phyloP scores from a whole-genome alignment of 139 green algal species.

The Chlamydomonas urium region DNA sequence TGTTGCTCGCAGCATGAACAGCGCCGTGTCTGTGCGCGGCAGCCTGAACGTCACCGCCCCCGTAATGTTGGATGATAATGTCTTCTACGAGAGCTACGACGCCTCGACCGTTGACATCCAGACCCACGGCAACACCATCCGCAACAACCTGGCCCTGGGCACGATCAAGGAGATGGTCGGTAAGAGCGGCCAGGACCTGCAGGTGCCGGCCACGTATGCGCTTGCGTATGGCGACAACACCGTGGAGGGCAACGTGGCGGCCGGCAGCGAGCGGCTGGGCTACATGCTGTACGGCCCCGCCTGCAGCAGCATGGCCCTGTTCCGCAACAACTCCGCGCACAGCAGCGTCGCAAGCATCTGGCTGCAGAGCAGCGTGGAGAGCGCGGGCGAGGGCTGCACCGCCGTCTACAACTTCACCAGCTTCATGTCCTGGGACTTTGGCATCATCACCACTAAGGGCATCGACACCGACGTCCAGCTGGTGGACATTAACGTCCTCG shows the following conservation, averaged over 20 bases:
- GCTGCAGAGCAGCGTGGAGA: constrained; percentile 1
- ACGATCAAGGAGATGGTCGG: constrained; percentile 33
- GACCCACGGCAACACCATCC: constrained; percentile 8
- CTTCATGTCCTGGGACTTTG: constrained; percentile 60
- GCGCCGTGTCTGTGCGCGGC: background rate
- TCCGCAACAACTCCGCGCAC: constrained; percentile 10
- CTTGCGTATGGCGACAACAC: constrained; percentile 23
- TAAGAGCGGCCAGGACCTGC: constrained; percentile 17
- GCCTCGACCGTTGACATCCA: constrained; percentile 15
- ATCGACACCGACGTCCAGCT: constrained; percentile 24
- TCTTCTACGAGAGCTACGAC: constrained; percentile 39
- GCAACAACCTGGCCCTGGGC: constrained; percentile 34
- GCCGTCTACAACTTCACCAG: constrained; percentile 35
- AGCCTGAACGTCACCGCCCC: background rate
- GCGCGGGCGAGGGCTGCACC: constrained; percentile 12
- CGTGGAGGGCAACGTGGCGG: constrained; percentile 43
- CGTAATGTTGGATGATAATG: constrained; percentile 19
- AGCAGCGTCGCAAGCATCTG: constrained; percentile 14
- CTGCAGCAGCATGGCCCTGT: constrained; percentile 5
- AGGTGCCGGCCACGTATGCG: constrained; percentile 19
- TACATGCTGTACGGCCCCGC: constrained; percentile 23
- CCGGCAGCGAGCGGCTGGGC: constrained; percentile 45
- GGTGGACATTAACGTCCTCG: constrained; percentile 28
- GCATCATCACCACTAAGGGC: constrained; percentile 45
- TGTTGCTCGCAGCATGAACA: background rate